Base-by-base conservation (phyloP, 805 yeast species). In the Ogataea henricii region DNA sequence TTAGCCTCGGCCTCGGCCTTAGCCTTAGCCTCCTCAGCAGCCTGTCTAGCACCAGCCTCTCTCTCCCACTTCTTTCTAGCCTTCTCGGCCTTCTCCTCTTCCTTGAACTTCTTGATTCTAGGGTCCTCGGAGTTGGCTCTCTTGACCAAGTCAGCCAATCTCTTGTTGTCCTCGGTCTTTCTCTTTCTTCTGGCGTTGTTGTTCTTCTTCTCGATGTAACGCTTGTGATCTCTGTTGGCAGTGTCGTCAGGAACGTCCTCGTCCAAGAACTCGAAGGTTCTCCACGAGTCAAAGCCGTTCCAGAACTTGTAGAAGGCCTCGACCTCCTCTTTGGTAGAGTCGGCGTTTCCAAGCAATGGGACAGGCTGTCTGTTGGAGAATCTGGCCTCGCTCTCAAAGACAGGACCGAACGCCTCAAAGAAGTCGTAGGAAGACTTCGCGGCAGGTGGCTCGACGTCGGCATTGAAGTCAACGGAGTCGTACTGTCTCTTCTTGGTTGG, bases 241-340 rank as follows among this genome's bases (percentile, higher is more conserved):
- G 97, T 88, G 73, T 94, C 99, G 76, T 94, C 99, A 60, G 99
- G 99, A 64, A 91, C 97, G 67, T 94, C 99, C 78, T 94, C 99
- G 68, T 94, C 99, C 70, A 90, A 81, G 76, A 91, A 94, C 76
- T 94, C 99, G 67, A 94, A 94, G 40, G 96, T 78, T 78, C 96
- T 88, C 99, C 99, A 94, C 17, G 98, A 92, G 73, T 94, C 97
- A 58, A 91, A 88, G 70, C 86, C 85, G 71, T 85, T 85, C 87
- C 94, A 94, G 82, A 89, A 92, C 59, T 82, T 79, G 79, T 92
- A 92, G 74, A 96, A 91, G 45, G 74, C 76, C 62, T 88, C 96
- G 52, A 91, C 96, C 51, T 87, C 92, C 47, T 80, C 82, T 76
- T 88, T 89, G 49, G 88, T 53, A 46, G 92, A 66, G 34, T 81